Percentiles rank a stretch among this genome's conserved stretches.
These are phyloP conservation scores for Rhodosporidiobolus odoratus DNA, from an alignment of 768 basidiomycete genomes.

Conservation along the genomic window DNA sequence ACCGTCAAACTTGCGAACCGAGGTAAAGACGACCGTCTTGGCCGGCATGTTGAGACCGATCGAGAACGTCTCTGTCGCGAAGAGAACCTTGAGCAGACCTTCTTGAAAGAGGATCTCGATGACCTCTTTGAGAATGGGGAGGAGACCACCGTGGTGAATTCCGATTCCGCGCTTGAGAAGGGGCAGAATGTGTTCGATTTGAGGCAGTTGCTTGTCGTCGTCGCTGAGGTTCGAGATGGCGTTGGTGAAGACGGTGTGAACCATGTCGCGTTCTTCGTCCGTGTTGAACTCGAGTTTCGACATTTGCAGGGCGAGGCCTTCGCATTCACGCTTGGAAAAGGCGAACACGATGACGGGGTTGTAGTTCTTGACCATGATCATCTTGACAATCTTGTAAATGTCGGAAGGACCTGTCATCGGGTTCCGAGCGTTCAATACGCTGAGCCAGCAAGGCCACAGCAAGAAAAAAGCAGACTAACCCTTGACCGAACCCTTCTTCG, in stretches of 20 bases:
- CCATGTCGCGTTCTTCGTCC: conserved; percentile 81
- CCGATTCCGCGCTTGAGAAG: conserved; percentile 91
- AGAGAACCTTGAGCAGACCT: conserved; percentile 93
- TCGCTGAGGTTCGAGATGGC: conserved; percentile 82
- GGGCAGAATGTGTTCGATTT: conserved; percentile 86
- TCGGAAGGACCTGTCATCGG: conserved; percentile 67
- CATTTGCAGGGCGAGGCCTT: conserved; percentile 79
- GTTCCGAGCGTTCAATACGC: background rate
- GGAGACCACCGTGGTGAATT: conserved; percentile 94
- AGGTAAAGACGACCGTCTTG: conserved; percentile 96
- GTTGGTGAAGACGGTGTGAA: conserved; percentile 83
- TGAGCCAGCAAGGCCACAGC: background rate
- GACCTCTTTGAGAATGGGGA: conserved; percentile 96
- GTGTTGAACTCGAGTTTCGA: conserved; percentile 95
- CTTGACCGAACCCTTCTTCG: conserved; percentile 85
- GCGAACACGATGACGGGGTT: conserved; percentile 98
- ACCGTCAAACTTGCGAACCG: conserved; percentile 92
- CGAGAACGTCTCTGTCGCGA: conserved; percentile 97
- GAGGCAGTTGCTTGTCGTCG: conserved; percentile 82
- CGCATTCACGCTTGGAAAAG: conserved; percentile 97
- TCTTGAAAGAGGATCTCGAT: conserved; percentile 99
- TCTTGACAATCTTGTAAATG: conserved; percentile 93
- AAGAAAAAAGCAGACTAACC: conserved; percentile 56
- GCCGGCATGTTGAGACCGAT: conserved; percentile 98
- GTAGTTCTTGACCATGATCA: conserved; percentile 97